Percentiles rank a stretch among this genome's conserved stretches.
Evolutionary conservation across 805 yeast genomes (phyloP).

Genomic region (Candida tallmaniae): DNA sequence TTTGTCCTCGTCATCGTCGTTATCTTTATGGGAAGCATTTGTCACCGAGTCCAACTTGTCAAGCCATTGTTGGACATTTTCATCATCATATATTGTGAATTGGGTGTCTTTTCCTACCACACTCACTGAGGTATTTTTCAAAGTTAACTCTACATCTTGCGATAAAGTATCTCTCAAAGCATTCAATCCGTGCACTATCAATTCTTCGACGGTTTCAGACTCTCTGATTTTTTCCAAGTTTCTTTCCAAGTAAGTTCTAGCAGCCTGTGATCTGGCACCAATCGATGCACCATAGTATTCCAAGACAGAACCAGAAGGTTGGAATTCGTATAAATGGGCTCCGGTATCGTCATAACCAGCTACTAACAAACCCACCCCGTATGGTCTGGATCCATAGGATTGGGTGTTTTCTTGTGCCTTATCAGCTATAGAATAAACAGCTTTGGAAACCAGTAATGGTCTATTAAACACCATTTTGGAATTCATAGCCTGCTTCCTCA

Average conservation of each 20-base stretch:
- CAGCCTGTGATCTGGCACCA: constrained; percentile 99
- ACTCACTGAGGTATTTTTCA: constrained; percentile 83
- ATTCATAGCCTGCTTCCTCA: constrained; percentile 88
- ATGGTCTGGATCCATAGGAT: constrained; percentile 93
- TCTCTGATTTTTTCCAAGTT: constrained; percentile 64
- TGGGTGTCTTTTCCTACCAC: constrained; percentile 80
- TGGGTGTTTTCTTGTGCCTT: constrained; percentile 98
- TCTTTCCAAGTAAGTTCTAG: constrained; percentile 91
- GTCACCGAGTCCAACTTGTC: constrained; percentile 66
- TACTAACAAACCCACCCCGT: constrained; percentile 91
- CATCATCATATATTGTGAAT: constrained; percentile 82
- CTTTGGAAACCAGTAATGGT: constrained; percentile 76
- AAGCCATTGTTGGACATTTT: constrained; percentile 78
- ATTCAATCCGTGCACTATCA: constrained; percentile 79
- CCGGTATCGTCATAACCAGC: constrained; percentile 93
- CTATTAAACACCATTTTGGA: constrained; percentile 82
- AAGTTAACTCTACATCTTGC: constrained; percentile 87
- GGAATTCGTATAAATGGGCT: constrained; percentile 90
- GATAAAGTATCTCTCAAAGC: constrained; percentile 92
- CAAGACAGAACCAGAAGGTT: constrained; percentile 89
- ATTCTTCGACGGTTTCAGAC: constrained; percentile 58
- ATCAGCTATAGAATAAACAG: constrained; percentile 84
- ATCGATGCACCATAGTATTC: constrained; percentile 93
- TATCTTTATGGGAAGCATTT: constrained; percentile 49
- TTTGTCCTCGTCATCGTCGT: constrained; percentile 28